Conservation (phyloP, 2,329 filamentous ascomycete species). For the Neonectria ditissima region DNA sequence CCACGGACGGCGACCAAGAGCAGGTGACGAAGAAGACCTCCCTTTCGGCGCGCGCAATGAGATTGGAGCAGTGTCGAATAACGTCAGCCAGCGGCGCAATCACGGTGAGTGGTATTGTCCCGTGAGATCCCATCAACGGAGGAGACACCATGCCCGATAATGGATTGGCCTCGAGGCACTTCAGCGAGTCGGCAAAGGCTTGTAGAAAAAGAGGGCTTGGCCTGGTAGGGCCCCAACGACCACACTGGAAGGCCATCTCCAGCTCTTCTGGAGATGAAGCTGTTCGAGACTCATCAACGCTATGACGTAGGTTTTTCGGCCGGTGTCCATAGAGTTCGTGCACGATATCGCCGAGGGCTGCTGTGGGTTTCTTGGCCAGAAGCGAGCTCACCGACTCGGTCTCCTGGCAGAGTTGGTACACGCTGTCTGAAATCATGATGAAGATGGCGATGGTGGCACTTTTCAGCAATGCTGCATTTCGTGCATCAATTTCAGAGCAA, state of each 20-base stretch:
- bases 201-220: conserved; percentile 77
- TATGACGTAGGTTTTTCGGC: conserved; percentile 22
- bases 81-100: conserved; percentile 71
- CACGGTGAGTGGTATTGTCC: conserved; percentile 75
- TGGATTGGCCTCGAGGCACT: conserved; percentile 64
- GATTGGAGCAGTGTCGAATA: conserved; percentile 78
- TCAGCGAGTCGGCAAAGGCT: conserved; percentile 75
- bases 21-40: conserved; percentile 83
- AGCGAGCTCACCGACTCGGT: conserved; percentile 61
- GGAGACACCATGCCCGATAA: conserved; percentile 64
- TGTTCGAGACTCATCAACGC: conserved; percentile 39
- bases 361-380: conserved; percentile 64
- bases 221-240: conserved; percentile 72
- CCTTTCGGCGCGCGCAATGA: conserved; percentile 77
- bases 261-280: conserved; percentile 52
- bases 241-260: conserved; percentile 68
- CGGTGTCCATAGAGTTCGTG: conserved; percentile 63
- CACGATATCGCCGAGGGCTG: conserved; percentile 66
- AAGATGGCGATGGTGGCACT: too few relatives aligned
- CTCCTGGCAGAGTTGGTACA: too few relatives aligned
- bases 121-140: conserved; percentile 64
- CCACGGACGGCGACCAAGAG: conserved; percentile 78
- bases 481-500: too few relatives aligned
- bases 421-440: too few relatives aligned
- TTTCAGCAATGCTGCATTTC: too few relatives aligned